A percentile compares a stretch with the other conserved stretches of the same genome.
Conservation (phyloP, 1,284 basidiomycete genomes). For the Stygiomarasmius scandens region DNA sequence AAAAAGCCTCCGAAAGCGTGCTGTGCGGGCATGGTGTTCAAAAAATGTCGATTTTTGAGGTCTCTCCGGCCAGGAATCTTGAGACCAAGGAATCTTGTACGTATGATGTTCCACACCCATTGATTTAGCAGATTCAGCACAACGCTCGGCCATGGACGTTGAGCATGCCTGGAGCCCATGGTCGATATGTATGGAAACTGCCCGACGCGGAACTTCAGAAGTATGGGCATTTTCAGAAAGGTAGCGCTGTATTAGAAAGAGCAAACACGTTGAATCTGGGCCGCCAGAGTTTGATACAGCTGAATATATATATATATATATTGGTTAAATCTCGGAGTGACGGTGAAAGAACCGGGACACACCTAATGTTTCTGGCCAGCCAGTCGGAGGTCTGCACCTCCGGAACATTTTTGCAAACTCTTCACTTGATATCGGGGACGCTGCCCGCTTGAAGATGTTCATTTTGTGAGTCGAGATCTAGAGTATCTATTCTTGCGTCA, state of each 20-base stretch:
- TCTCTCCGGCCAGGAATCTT: conserved; percentile 46
- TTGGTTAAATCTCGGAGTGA: neutral
- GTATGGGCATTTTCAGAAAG: conserved; percentile 26
- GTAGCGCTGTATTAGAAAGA: conserved; percentile 60
- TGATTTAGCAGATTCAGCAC: conserved; percentile 41
- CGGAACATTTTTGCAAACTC: conserved; percentile 49
- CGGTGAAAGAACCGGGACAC: conserved; percentile 4
- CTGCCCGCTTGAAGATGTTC: neutral
- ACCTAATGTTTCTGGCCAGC: conserved; percentile 48
- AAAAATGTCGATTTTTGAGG: conserved; percentile 40
- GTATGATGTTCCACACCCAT: conserved; percentile 52
- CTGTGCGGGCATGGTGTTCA: conserved; percentile 60
- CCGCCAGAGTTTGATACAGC: conserved; percentile 80
- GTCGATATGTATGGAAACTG: conserved; percentile 68
- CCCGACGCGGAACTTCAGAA: conserved; percentile 24
- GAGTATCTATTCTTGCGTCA: no score
- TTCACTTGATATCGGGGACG: conserved; percentile 36
- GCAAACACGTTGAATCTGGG: conserved; percentile 75
- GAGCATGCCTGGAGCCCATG: conserved; percentile 67
- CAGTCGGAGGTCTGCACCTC: conserved; percentile 38
- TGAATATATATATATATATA: conserved; percentile 30
- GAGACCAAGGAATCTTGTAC: conserved; percentile 58
- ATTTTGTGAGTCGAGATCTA: neutral
- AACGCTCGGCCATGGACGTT: conserved; percentile 52
- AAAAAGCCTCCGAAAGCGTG: conserved; percentile 61